A percentile compares a stretch with the other conserved stretches of the same genome.
Conservation (phyloP, 495 filamentous ascomycete genomes). For the Podospora sp. region DNA sequence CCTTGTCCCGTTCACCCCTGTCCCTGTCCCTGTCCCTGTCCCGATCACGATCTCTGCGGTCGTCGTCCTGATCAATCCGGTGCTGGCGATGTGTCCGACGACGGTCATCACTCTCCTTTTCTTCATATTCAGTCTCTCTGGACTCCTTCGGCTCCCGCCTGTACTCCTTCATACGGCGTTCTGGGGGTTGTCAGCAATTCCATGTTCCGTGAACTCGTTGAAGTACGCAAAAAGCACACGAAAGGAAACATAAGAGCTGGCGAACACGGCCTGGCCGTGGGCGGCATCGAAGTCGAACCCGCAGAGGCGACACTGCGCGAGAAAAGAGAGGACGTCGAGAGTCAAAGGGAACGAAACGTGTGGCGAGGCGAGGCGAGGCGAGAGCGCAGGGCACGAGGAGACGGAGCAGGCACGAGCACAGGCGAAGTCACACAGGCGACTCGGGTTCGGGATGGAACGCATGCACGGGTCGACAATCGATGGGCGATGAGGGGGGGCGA, state of each 20-base stretch:
- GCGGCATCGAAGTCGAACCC: constrained; percentile 2
- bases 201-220: constrained; percentile 1
- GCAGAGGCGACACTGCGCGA: constrained; percentile 3
- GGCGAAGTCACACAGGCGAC: constrained; percentile 15
- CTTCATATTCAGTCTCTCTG: constrained; percentile 22
- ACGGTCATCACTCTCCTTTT: constrained; percentile 33
- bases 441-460: constrained; percentile 13
- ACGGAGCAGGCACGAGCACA: constrained; percentile 10
- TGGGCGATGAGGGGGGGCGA: constrained; percentile 4
- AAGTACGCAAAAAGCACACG: not conserved
- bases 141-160: constrained; percentile 33
- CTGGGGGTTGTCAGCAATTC: constrained; percentile 34
- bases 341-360: not conserved
- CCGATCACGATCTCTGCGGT: constrained; percentile 29
- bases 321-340: constrained; percentile 4
- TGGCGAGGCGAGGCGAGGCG: constrained; percentile 8
- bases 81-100: constrained; percentile 32
- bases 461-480: constrained; percentile 13
- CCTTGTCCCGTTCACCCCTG: not conserved
- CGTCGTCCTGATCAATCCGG: constrained; percentile 36
- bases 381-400: constrained; percentile 11
- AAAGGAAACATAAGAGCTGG: not conserved
- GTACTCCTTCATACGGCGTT: constrained; percentile 42
- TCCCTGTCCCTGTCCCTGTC: constrained; percentile 25
- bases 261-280: constrained; percentile 7